Evolutionary conservation across 1,284 basidiomycete species (phyloP), one percentile per base, ranked within the genome.

Genomic region (Ganoderma sinense): DNA sequence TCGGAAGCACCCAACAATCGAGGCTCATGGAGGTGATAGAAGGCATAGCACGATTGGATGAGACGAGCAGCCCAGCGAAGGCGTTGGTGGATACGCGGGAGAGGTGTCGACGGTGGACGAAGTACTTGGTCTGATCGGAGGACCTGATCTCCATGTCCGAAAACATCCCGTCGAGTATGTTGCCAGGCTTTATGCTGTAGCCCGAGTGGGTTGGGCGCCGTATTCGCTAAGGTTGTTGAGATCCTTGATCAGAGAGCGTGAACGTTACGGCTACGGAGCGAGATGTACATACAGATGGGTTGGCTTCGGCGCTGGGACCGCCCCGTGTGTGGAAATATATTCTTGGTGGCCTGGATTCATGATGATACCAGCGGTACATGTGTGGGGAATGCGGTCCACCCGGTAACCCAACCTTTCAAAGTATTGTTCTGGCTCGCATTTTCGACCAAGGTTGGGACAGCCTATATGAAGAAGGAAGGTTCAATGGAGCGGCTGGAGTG

Each of bases 1-100:
- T n/a, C n/a, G n/a, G n/a, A n/a, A n/a, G n/a, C n/a, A n/a, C n/a
- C n/a, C n/a, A n/a, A n/a, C n/a, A n/a, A n/a, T n/a, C n/a, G n/a
- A n/a, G n/a, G n/a, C n/a, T n/a, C n/a, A n/a, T n/a, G n/a, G n/a
- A n/a, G n/a, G n/a, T n/a, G n/a, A n/a, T n/a, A n/a, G n/a, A n/a
- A n/a, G n/a, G n/a, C n/a, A n/a, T n/a, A n/a, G n/a, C n/a, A n/a
- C n/a, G n/a, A n/a, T n/a, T n/a, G n/a, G n/a, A n/a, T n/a, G n/a
- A n/a, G n/a, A n/a, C n/a, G n/a, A 72, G 55, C 18, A 65, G 29
- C 6, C 65, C 68, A 10, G 7, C 40, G n/a, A 67, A 56, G 14
- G 4, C 5, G 26, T 69, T 72, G 16, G 14, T n/a, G 11, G 71
- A 69, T 16, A 31, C 31, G 29, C 33, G 23, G 1, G 59, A n/a